Evolutionary conservation across 495 filamentous ascomycete species (phyloP).

Genomic region (Neurospora terricola): DNA sequence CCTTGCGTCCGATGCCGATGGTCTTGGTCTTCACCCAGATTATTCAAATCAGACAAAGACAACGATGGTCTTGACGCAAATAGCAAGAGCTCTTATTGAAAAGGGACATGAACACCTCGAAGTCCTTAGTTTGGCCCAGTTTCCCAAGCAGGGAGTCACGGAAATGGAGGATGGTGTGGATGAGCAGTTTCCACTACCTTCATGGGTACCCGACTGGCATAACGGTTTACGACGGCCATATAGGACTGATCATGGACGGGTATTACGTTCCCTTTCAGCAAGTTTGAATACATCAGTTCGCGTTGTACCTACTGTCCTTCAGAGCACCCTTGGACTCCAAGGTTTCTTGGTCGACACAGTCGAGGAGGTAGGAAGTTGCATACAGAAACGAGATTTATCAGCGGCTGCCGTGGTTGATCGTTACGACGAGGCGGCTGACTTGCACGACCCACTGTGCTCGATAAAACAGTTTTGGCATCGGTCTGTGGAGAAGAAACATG

Average conservation of each 20-base stretch:
- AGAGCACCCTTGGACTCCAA: background rate
- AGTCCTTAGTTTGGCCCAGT: background rate
- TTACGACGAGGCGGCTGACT: accelerated
- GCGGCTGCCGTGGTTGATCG: accelerated
- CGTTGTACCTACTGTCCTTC: background rate
- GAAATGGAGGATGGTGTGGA: background rate
- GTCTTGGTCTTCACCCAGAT: background rate
- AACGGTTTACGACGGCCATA: background rate
- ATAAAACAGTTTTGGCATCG: background rate
- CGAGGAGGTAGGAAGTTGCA: background rate
- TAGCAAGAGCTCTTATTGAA: background rate
- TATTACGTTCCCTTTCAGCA: background rate
- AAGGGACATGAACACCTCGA: background rate
- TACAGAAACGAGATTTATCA: background rate
- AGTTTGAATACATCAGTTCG: background rate
- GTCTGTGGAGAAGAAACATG: background rate
- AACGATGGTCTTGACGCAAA: background rate
- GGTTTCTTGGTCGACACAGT: background rate
- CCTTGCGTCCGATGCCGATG: background rate
- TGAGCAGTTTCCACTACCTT: background rate
- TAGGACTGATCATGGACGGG: background rate
- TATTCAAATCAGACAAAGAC: background rate
- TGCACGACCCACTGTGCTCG: background rate
- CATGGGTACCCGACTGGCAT: background rate
- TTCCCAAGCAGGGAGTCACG: background rate